Evolutionary conservation across 768 basidiomycete genomes (phyloP), one percentile per base, ranked within the genome.

Genomic region (Galerina sulciceps): DNA sequence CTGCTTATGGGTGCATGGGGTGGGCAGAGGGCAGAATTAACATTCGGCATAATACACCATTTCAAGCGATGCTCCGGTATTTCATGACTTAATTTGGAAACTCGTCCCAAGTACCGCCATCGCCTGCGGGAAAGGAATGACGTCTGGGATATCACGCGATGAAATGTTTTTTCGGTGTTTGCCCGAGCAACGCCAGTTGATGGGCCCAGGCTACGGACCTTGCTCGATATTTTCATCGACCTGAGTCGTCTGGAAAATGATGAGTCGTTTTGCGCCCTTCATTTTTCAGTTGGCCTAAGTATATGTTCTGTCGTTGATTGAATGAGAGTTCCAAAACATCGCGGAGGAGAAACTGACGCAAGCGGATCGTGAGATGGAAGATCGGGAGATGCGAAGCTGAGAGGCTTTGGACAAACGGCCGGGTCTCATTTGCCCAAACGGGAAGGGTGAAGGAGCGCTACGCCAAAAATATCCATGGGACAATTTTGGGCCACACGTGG

Each of bases 361-460:
- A 37, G 44, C 55, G 55, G 56, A 62, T 59, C 58, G 61, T 56
- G 58, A 50, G 58, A 59, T 55, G 51, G 23, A 45, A 53, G 42
- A 64, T 59, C 61, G 60, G 58, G 58, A 23, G 55, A 49, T 51
- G 57, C 55, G 42, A 51, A 57, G 55, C 57, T 55, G 49, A 35
- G 41, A 51, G 61, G 40, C 17, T 18, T 31, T 57, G 41, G 51
- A 62, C 60, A 59, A 46, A 60, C 71, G 72, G 71, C 57, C 72
- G 75, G 75, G 66, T 74, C 75, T 63, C 60, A 55, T 17, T 6
- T 74, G 14, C 76, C 72, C 56, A 58, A 74, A 70, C 48, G 59
- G 72, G 75, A 62, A 76, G 38, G 37, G 44, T 76, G 65, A 76
- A 76, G 65, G 73, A 57, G 26, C 54, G 60, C 58, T 65, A 59